Evolutionary conservation across 2,329 filamentous ascomycete species (phyloP), one percentile per base, ranked within the genome.

Genomic region (Calonectria pseudoturangicola): DNA sequence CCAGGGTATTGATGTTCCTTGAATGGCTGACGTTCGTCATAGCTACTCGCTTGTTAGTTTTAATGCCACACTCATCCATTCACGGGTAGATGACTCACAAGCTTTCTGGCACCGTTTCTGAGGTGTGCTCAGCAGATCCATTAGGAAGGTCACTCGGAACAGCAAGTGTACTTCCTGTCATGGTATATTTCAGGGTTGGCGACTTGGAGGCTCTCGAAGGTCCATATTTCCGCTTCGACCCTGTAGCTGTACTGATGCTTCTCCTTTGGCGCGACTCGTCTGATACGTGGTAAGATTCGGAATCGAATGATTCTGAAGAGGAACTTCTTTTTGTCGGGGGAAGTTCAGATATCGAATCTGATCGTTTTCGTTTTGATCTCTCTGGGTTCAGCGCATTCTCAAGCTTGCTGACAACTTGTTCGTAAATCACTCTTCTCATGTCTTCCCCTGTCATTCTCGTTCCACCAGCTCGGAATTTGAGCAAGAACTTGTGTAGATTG

Each of bases 381-480:
- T 65, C 28, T 7, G 62, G 43, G 45, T 50, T 39, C 4, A 48
- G 27, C 8, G 28, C 28, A 30, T 36, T 25, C 28, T 65, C 43
- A 36, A 65, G 62, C 30, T 65, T 65, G n/a, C 28, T n/a, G 15
- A 50, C 45, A 16, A 65, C 6, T 16, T 65, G 28, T 3, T 65
- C 62, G n/a, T 65, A 50, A 15, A 65, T 65, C 7, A 48, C 43
- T 15, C 21, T 50, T 25, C 62, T 50, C 28, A 65, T 48, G 9
- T 48, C 62, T 13, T 33, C 30, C 6, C 43, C 21, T 2, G 43
- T 60, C n/a, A 60, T 60, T 21, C 27, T 48, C 3, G 30, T 12
- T 21, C n/a, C 27, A 1, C 28, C 41, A 18, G 28, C 43, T 15
- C 28, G 27, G 7, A 48, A 48, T 39, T 50, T 65, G n/a, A 47